Percentiles rank a stretch among this genome's conserved stretches.
phyloP scores from a whole-genome alignment of 257 asterid genomes.

The Penstemon newberryi region DNA sequence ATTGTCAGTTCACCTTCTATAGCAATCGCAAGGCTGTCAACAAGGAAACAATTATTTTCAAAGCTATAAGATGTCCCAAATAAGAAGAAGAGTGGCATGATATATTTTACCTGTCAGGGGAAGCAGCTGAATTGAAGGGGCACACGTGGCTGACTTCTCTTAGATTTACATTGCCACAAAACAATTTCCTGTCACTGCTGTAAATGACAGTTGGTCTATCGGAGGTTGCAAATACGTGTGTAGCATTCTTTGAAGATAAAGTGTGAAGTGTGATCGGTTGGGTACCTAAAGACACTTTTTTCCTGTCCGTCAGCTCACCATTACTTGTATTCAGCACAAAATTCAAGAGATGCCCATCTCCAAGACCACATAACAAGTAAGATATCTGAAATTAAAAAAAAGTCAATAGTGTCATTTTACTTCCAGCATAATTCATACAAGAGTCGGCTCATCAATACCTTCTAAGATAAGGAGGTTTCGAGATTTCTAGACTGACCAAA shows the following conservation, averaged over 20 bases:
- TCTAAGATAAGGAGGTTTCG: no score
- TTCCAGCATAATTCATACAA: no score
- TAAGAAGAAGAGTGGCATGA: slow-evolving; percentile 8
- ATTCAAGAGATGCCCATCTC: slow-evolving; percentile 92
- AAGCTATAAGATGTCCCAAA: not conserved
- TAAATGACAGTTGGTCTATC: slow-evolving; percentile 32
- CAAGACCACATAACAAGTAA: slow-evolving; percentile 91
- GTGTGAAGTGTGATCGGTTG: slow-evolving; percentile 93
- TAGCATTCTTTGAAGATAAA: slow-evolving; percentile 83
- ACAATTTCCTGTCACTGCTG: slow-evolving; percentile 90
- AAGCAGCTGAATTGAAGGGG: slow-evolving; percentile 90
- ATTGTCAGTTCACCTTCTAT: slow-evolving; percentile 95
- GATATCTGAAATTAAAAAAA: slow-evolving; percentile 63
- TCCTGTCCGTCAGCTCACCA: slow-evolving; percentile 70
- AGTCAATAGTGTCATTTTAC: slow-evolving; percentile 4
- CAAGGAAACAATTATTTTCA: not conserved
- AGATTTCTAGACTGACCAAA: no score
- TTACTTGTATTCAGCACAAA: slow-evolving; percentile 41
- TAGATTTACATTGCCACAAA: slow-evolving; percentile 85
- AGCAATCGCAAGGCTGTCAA: slow-evolving; percentile 90
- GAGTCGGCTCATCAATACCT: no score
- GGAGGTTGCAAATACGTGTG: slow-evolving; percentile 95
- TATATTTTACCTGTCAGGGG: slow-evolving; percentile 81
- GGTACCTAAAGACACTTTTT: slow-evolving; percentile 91
- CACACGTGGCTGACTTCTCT: slow-evolving; percentile 92